A percentile compares a stretch with the other conserved stretches of the same genome.
These are phyloP conservation scores for Lagenidium sp. DNA, from an alignment of 352 stramenopile species.

Conservation along the genomic window DNA sequence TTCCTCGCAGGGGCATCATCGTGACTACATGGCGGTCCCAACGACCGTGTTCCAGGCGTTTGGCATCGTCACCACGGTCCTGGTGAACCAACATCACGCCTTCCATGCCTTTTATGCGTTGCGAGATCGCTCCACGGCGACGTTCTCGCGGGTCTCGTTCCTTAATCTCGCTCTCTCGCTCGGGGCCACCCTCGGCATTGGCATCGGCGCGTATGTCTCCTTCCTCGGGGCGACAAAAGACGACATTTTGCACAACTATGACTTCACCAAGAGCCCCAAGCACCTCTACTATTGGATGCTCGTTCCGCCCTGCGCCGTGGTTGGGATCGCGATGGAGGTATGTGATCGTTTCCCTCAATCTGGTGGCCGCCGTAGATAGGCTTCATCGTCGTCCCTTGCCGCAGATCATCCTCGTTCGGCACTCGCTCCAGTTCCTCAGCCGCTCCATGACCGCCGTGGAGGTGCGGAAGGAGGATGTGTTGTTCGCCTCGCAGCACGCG, in stretches of 20 bases:
- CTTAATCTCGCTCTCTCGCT: slow-evolving; percentile 21
- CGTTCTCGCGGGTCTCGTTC: slow-evolving; percentile 25
- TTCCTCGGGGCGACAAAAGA: slow-evolving; percentile 29
- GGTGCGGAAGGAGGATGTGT: slow-evolving; percentile 18
- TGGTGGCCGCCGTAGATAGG: not conserved
- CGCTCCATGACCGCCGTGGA: slow-evolving; percentile 8
- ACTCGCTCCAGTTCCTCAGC: slow-evolving; percentile 30
- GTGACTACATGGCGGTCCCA: slow-evolving; percentile 46
- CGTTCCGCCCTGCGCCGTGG: slow-evolving; percentile 26
- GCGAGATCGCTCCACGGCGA: slow-evolving; percentile 19
- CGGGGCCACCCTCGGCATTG: slow-evolving; percentile 24
- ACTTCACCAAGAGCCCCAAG: slow-evolving; percentile 17
- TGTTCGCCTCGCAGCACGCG: slow-evolving; percentile 18
- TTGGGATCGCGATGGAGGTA: slow-evolving; percentile 43
- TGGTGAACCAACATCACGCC: slow-evolving; percentile 35
- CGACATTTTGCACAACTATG: slow-evolving; percentile 43
- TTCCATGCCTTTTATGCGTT: slow-evolving; percentile 53
- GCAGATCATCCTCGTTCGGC: slow-evolving; percentile 35
- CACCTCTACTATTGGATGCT: slow-evolving; percentile 32
- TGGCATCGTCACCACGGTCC: slow-evolving; percentile 27
- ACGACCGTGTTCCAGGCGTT: slow-evolving; percentile 33
- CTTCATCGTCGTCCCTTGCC: not conserved
- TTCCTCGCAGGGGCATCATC: slow-evolving; percentile 19
- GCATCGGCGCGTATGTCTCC: slow-evolving; percentile 38
- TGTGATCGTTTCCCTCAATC: not conserved